These are phyloP conservation scores for Rhodotorula diobovata DNA, from an alignment of 768 basidiomycete genomes.

Conservation along the genomic window DNA sequence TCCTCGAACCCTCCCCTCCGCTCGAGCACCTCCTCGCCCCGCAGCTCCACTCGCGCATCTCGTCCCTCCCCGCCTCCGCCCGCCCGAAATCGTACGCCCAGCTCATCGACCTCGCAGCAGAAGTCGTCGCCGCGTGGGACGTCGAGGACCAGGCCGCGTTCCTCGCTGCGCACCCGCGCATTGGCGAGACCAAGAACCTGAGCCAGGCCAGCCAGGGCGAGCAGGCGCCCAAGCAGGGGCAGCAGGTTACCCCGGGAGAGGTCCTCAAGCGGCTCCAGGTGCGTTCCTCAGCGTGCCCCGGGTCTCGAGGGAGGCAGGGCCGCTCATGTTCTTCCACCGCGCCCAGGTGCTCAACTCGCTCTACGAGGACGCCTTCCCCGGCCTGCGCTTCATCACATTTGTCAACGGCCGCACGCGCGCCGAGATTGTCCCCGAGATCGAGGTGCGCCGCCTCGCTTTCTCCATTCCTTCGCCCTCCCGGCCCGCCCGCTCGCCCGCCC, in stretches of 20 bases:
- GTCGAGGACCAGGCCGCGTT: constrained; percentile 46
- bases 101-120: constrained; percentile 41
- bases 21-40: constrained; percentile 46
- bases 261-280: constrained; percentile 46
- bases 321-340: not conserved
- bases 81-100: constrained; percentile 32
- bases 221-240: constrained; percentile 42
- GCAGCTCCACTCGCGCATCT: constrained; percentile 36
- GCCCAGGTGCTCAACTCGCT: constrained; percentile 45
- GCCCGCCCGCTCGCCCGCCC: not conserved
- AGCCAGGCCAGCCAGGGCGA: constrained; percentile 47
- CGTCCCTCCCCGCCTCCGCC: constrained; percentile 10
- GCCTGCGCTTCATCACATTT: constrained; percentile 50
- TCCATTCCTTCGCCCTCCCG: constrained; percentile 6
- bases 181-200: constrained; percentile 46
- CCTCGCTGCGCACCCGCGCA: constrained; percentile 49
- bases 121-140: constrained; percentile 40
- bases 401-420: constrained; percentile 49
- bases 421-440: constrained; percentile 48
- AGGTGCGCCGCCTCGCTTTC: constrained; percentile 37
- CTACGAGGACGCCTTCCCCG: constrained; percentile 48
- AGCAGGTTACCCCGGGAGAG: constrained; percentile 40
- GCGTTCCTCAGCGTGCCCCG: not conserved
- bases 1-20: constrained; percentile 48
- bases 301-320: not conserved